phyloP scores from a whole-genome alignment of 148 eudicot species.

The Persicaria tinctoria region DNA sequence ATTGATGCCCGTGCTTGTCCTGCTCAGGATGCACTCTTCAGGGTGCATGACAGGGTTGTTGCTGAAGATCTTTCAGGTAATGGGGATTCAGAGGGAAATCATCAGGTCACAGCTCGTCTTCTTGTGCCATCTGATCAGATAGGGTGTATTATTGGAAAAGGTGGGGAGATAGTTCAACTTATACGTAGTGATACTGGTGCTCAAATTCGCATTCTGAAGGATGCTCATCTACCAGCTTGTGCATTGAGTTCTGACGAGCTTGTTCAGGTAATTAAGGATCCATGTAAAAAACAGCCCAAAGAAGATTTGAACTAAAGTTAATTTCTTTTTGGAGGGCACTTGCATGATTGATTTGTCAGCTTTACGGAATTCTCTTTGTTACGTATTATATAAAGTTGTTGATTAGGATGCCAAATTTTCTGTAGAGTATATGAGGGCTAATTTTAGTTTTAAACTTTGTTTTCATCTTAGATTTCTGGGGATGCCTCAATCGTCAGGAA shows the following conservation, averaged over 20 bases:
- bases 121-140: constrained; percentile 96
- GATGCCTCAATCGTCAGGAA: constrained; percentile 67
- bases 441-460: neutral
- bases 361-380: neutral
- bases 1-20: constrained; percentile 62
- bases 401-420: neutral
- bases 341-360: neutral
- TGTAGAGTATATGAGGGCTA: neutral
- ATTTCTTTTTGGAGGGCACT: neutral
- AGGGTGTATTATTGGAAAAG: constrained; percentile 96
- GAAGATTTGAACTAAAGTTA: neutral
- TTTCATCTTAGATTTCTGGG: constrained; percentile 57
- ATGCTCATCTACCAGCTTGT: constrained; percentile 84
- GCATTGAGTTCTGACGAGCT: constrained; percentile 90
- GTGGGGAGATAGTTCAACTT: constrained; percentile 80
- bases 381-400: neutral
- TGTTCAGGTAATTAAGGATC: constrained; percentile 51
- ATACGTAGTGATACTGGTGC: constrained; percentile 92
- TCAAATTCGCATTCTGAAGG: constrained; percentile 85
- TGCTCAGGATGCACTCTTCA: constrained; percentile 89
- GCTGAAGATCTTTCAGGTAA: constrained; percentile 55
- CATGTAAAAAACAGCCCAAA: neutral
- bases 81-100: constrained; percentile 49
- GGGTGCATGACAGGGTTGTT: constrained; percentile 80
- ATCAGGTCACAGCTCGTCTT: constrained; percentile 58